A percentile compares a stretch with the other conserved stretches of the same genome.
phyloP scores from a whole-genome alignment of 768 basidiomycete genomes.

The Tubosaeta sp. region DNA sequence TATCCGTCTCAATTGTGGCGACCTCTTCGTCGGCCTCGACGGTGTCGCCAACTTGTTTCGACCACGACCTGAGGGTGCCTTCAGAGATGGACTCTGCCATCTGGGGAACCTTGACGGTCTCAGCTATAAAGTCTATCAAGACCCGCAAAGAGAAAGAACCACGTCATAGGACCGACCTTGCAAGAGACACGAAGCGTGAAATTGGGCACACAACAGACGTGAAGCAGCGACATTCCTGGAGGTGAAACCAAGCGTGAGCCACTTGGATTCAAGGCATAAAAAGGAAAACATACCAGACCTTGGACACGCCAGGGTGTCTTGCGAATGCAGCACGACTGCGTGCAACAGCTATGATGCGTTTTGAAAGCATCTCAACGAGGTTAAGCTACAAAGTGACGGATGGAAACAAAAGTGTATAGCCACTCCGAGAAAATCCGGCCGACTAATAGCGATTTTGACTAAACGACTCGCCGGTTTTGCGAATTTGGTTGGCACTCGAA shows the following conservation, averaged over 20 bases:
- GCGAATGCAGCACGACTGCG: conserved; percentile 52
- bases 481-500: no score
- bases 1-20: conserved; percentile 98
- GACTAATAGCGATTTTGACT: not conserved
- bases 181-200: conserved; percentile 67
- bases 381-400: not conserved
- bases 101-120: conserved; percentile 92
- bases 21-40: conserved; percentile 94
- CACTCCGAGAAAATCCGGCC: conserved; percentile 18
- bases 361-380: conserved; percentile 54
- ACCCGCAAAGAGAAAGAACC: conserved; percentile 1
- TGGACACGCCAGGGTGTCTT: conserved; percentile 35
- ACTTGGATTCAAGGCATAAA: not conserved
- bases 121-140: conserved; percentile 43
- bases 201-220: conserved; percentile 51
- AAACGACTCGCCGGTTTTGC: no score
- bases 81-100: conserved; percentile 99
- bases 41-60: conserved; percentile 87
- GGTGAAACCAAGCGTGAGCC: conserved; percentile 4
- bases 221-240: conserved; percentile 44
- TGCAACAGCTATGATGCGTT: conserved; percentile 62
- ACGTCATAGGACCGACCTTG: conserved; percentile 48
- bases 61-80: conserved; percentile 93
- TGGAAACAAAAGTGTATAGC: conserved; percentile 8
- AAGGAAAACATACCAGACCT: conserved; percentile 42